phyloP scores from a whole-genome alignment of 75 land plant genomes.

The Ceratopteris richardii region DNA sequence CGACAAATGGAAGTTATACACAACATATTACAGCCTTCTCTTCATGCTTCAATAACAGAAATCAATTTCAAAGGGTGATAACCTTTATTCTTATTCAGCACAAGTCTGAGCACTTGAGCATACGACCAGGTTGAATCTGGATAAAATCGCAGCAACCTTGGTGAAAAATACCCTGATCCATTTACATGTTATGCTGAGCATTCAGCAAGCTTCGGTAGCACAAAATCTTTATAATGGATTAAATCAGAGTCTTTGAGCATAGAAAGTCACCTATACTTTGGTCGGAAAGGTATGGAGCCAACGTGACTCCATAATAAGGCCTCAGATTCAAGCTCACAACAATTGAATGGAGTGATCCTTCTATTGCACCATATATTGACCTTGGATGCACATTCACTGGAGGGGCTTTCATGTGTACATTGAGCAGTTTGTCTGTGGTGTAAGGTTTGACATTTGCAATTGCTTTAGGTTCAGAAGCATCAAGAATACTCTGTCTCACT shows the following conservation, averaged over 20 bases:
- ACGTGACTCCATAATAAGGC: conserved; percentile 7
- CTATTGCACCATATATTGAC: conserved; percentile 16
- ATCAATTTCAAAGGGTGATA: too few relatives aligned
- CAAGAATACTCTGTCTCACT: conserved; percentile 16
- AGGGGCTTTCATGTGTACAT: conserved; percentile 14
- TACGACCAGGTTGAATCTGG: conserved; percentile 20
- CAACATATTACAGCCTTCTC: too few relatives aligned
- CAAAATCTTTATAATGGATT: too few relatives aligned
- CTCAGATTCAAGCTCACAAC: conserved; percentile 1
- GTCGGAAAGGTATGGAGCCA: conserved; percentile 12
- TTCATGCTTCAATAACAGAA: too few relatives aligned
- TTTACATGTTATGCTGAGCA: background rate
- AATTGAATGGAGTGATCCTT: conserved; percentile 13
- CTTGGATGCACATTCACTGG: conserved; percentile 15
- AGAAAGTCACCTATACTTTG: conserved; percentile 16
- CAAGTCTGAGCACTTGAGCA: conserved; percentile 18
- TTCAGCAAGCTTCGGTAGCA: too few relatives aligned
- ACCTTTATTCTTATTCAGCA: conserved; percentile 13
- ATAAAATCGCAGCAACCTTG: conserved; percentile 8
- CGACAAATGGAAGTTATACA: too few relatives aligned
- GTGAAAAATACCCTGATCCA: conserved; percentile 19
- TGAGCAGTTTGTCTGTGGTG: conserved; percentile 17
- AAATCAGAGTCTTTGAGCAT: background rate
- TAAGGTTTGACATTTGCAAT: background rate
- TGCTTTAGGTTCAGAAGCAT: conserved; percentile 20